phyloP scores from a whole-genome alignment of 305 asterid genomes.

The Plantago lanceolata region DNA sequence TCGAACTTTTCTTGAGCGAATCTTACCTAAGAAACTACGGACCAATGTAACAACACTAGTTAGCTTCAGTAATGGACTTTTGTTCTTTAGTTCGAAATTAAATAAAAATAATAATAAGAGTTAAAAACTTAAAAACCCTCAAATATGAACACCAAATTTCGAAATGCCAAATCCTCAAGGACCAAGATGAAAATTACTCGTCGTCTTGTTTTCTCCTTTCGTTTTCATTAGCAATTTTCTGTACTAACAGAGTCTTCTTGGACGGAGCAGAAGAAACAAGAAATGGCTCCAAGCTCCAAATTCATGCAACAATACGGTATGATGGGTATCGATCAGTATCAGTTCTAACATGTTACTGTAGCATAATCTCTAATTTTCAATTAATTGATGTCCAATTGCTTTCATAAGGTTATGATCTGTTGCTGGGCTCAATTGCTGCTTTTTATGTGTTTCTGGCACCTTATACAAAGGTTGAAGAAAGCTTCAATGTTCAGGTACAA shows the following conservation, averaged over 20 bases:
- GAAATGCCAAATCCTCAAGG: background rate
- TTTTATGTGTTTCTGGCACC: conserved; percentile 83
- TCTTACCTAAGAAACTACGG: too few relatives aligned
- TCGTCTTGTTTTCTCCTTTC: background rate
- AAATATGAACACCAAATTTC: background rate
- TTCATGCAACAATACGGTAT: conserved; percentile 45
- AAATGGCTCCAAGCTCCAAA: conserved; percentile 43
- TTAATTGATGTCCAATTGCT: conserved; percentile 17
- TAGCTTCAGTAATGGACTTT: too few relatives aligned
- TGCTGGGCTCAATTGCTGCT: conserved; percentile 77
- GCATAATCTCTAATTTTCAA: background rate
- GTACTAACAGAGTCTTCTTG: conserved; percentile 22
- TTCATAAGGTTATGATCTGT: conserved; percentile 68
- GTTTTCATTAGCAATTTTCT: background rate
- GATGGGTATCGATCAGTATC: background rate
- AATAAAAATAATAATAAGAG: too few relatives aligned
- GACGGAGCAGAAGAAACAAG: background rate
- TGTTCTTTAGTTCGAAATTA: too few relatives aligned
- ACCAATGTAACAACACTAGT: too few relatives aligned
- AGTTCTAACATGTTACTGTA: background rate
- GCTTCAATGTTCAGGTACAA: conserved; percentile 89
- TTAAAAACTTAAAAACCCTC: too few relatives aligned
- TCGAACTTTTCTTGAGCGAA: too few relatives aligned
- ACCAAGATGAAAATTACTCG: conserved; percentile 1
- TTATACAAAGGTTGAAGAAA: conserved; percentile 94